Conservation (phyloP, 2,329 filamentous ascomycete genomes). For the Huntiella moniliformis region DNA sequence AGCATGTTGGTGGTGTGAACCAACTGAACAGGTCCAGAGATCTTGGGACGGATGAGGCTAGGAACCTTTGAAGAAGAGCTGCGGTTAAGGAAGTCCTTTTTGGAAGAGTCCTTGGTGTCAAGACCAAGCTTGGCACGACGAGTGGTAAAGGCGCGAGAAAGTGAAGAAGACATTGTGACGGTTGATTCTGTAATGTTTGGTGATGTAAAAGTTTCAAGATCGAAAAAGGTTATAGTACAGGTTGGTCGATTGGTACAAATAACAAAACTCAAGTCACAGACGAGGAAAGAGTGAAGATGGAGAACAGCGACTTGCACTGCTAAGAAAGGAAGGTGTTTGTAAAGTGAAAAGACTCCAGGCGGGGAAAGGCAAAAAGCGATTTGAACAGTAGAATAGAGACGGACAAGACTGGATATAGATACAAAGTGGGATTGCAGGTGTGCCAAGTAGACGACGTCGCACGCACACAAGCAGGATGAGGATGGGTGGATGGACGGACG, state of each 20-base stretch:
- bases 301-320: conserved; percentile 4
- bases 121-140: conserved; percentile 38
- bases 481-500: not conserved
- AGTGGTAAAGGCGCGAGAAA: conserved; percentile 55
- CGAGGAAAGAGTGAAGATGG: conserved; percentile 1
- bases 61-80: conserved; percentile 32
- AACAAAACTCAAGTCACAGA: conserved; percentile 4
- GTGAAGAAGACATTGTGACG: conserved; percentile 28
- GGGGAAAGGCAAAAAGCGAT: not conserved
- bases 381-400: not conserved
- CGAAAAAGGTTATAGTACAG: conserved; percentile 10
- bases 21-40: conserved; percentile 72
- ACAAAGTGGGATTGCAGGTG: not conserved
- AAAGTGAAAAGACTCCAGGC: conserved; percentile 3
- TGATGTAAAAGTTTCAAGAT: conserved; percentile 1
- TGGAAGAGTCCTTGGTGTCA: conserved; percentile 24
- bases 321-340: conserved; percentile 8
- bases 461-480: not conserved
- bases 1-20: conserved; percentile 93
- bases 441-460: too few species aligned
- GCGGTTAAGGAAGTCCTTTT: conserved; percentile 23
- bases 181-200: conserved; percentile 9
- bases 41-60: conserved; percentile 38
- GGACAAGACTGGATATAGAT: not conserved
- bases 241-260: not conserved